Evolutionary conservation across 2,329 filamentous ascomycete genomes (phyloP), one percentile per base, ranked within the genome.

Genomic region (Scedosporium boydii): DNA sequence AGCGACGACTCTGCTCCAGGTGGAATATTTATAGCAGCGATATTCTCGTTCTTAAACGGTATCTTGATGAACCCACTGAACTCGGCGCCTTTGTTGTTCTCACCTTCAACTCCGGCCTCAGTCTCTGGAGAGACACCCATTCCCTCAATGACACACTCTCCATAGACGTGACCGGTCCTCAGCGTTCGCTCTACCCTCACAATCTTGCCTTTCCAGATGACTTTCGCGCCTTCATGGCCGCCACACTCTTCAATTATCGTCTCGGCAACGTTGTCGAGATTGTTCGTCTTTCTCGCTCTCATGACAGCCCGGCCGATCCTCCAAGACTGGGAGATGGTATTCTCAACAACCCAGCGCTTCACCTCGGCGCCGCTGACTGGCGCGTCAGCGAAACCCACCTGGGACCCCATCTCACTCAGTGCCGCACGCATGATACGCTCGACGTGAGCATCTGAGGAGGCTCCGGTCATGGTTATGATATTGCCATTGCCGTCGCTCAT

Each of bases 41-140:
- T 87, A 67, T 89, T 90, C 69, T 90, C 87, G 70, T 90, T 90
- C 74, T 89, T 89, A 76, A 89, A 89, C 0, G 87, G 86, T 58
- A 90, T 86, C 69, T 83, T 86, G 69, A 88, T 73, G 34, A 72
- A 66, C 16, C 59, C 58, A 41, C 16, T 59, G 41, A 46, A 59
- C 56, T 58, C 41, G 12, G 16, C 10, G 6, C 23, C 21, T 16
- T 14, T 46, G 6, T 23, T 46, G 18, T 16, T 38, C n/a, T 18
- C 38, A 34, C 14, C 6, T 18, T 21, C 42, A 26, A n/a, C 51
- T 6, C 0, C 84, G 84, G 3, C 78, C 79, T 38, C 2, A 3
- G 34, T 4, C 63, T 83, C 77, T 4, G 55, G 41, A 2, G 41
- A 23, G 44, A 41, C 23, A 27, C 51, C 59, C 59, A 60, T 51